Evolutionary conservation across 306 rosid genomes (phyloP), one percentile per base, ranked within the genome.

Genomic region (Dryas octopetala): DNA sequence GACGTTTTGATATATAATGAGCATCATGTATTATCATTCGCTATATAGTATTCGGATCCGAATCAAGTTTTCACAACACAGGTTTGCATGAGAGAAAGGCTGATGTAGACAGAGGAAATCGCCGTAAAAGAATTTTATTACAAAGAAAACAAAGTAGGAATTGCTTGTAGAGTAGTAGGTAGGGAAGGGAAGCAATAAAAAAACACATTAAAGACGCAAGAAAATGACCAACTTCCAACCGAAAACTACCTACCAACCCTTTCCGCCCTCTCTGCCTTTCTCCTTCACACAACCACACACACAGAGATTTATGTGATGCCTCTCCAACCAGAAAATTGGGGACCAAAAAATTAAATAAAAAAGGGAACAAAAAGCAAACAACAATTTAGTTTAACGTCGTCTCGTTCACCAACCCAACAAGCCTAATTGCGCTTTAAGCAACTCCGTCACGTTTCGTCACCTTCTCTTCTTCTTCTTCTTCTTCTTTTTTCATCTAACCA

Each of bases 161-260:
- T 32, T 32, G 38, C 38, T 32, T 32, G 38, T 2, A 32, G 38
- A 23, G 23, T 32, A 1, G 38, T 32, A 1, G 38, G 23, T 23
- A 32, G 38, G 38, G 38, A 32, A 32, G 38, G 38, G 38, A 32
- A 32, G 3, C 38, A 32, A 32, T 32, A 32, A 32, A 32, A 1
- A 32, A 32, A 32, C 3, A 32, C 38, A 32, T 32, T 32, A 32
- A 32, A 32, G 38, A 32, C 2, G 38, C 38, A 68, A 60, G 78
- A 67, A 61, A 47, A 2, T n/a, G 82, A 61, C 73, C 76, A 79
- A 68, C 73, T 15, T 66, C 86, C 88, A 86, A 74, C 86, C 53
- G 77, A 73, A 43, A 81, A 78, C 76, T 68, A 82, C 88, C 87
- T 38, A 66, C 85, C 88, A 74, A 65, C 86, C 23, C 16, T 9